These are phyloP conservation scores for Marasmius sp. DNA, from an alignment of 1,284 basidiomycete genomes.

Conservation along the genomic window DNA sequence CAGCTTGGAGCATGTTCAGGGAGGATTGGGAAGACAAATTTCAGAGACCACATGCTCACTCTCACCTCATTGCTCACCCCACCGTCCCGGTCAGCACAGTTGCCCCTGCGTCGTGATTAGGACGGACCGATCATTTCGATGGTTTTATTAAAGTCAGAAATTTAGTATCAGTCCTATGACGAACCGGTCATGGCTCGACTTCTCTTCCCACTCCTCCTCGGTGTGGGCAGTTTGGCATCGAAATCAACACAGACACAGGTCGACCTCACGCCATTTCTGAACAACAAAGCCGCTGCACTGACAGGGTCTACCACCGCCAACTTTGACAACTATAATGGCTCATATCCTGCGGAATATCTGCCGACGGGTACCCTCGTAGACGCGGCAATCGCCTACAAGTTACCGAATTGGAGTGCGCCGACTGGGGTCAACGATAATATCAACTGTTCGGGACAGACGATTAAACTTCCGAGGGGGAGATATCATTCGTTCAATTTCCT, in stretches of 20 bases:
- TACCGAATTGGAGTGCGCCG: neutral
- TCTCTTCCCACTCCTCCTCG: too few relatives aligned
- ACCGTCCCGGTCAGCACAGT: too few relatives aligned
- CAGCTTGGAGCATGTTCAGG: too few relatives aligned
- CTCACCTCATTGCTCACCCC: too few relatives aligned
- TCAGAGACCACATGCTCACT: too few relatives aligned
- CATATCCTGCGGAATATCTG: conserved; percentile 14
- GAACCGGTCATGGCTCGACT: too few relatives aligned
- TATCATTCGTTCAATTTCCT: conserved; percentile 15
- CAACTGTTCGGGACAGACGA: conserved; percentile 11
- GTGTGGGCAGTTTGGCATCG: too few relatives aligned
- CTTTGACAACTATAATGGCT: conserved; percentile 14
- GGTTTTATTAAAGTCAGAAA: too few relatives aligned
- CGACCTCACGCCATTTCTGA: conserved; percentile 9
- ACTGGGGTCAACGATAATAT: conserved; percentile 11
- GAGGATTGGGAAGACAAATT: too few relatives aligned
- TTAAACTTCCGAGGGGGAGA: conserved; percentile 2
- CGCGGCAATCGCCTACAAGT: conserved; percentile 1
- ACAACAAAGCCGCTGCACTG: conserved; percentile 14
- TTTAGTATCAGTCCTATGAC: too few relatives aligned
- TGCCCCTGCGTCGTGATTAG: too few relatives aligned
- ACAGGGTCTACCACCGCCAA: conserved; percentile 6
- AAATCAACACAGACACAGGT: conserved; percentile 3
- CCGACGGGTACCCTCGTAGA: conserved; percentile 11
- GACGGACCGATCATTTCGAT: too few relatives aligned